Evolutionary conservation across 129 eudicot species (phyloP), one percentile per base, ranked within the genome.

Genomic region (Chrysanthemum lavandulifolium): DNA sequence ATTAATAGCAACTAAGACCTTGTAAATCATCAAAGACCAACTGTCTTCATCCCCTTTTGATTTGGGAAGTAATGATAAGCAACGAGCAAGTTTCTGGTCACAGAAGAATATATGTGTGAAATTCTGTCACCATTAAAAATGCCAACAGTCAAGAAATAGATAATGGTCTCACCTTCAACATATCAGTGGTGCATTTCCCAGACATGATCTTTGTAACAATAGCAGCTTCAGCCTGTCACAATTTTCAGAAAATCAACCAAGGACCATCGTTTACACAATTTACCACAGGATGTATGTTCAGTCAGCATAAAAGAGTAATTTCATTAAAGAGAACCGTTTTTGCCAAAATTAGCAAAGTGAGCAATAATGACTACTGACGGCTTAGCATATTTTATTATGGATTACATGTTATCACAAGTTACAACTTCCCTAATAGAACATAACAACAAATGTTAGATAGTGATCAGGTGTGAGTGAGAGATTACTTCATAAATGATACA

Each of bases 11-110:
- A 94, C 52, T 76, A 94, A 77, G 75, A 94, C 78, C 82, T 88
- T 94, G 52, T 83, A 87, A 87, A 94, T 83, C 98, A 90, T 80
- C 77, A 83, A 68, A 10, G 74, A 85, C 98, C 98, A 93, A 87
- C 89, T 89, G 25, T 87, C 96, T 79, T 76, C 92, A 69, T 90
- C 97, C 73, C 91, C 97, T 82, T 55, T 86, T 72, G 98, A 82
- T 82, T 88, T 88, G 25, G 98, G 97, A 82, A 94, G 98, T 73
- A 78, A 63, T 47, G 97, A 87, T 74, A 94, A 82, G 77, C 91
- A 87, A 79, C 53, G 74, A 63, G 86, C 88, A 66, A 94, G 90
- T 72, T 94, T 87, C 98, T 94, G 86, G 63, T 69, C 73, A 77
- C 2, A 58, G 51, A 43, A 73, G 29, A 61, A 43, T 31, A 57